Base-by-base conservation (phyloP, 179 eudicot species). In the Gypsophila paniculata region DNA sequence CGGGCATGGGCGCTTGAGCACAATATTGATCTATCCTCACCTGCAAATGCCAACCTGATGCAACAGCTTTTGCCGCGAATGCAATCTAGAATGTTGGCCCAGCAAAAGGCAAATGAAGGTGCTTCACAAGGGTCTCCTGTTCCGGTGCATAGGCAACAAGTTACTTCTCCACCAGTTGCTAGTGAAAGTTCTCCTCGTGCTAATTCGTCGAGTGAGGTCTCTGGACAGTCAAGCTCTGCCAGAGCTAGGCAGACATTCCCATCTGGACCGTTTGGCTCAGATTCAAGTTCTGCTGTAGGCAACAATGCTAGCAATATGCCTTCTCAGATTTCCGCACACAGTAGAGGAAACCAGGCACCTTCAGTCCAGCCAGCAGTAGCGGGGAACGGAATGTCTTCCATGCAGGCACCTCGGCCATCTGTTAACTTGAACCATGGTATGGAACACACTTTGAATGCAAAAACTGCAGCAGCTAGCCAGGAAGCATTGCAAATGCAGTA, bases 1-100 rank as follows among this genome's bases (percentile, higher is more conserved):
- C 96, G 91, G 77, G 94, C 92, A 46, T 85, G 90, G 86, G 99
- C 96, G 6, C 81, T 72, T 53, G 97, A 92, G 77, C 90, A 85
- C 76, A 88, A 92, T 80, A 88, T 94, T 46, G 99, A 94, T 80
- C 76, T 94, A 36, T 85, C 99, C 54, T 82, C 71, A 65, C 99
- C 99, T 38, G 87, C 83, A 44, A 93, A 89, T 86, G 98, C 96
- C 34, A 88, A 81, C 77, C 51, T 89, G 86, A 73, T 94, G 79
- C 85, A 87, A 14, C 99, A 92, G 69, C 84, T 94, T 46, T 74
- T 92, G 72, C 93, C 97, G 32, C 76, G 85, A 48, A 82, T 90
- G 93, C 98, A 93, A 77, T 87, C 96, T 71, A 81, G 91, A 76
- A 88, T 87, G 95, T 78, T 81, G 74, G 83, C 87, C 6, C 90